These are phyloP conservation scores for Gynochthodes officinalis DNA, from an alignment of 257 asterid genomes.

Conservation along the genomic window DNA sequence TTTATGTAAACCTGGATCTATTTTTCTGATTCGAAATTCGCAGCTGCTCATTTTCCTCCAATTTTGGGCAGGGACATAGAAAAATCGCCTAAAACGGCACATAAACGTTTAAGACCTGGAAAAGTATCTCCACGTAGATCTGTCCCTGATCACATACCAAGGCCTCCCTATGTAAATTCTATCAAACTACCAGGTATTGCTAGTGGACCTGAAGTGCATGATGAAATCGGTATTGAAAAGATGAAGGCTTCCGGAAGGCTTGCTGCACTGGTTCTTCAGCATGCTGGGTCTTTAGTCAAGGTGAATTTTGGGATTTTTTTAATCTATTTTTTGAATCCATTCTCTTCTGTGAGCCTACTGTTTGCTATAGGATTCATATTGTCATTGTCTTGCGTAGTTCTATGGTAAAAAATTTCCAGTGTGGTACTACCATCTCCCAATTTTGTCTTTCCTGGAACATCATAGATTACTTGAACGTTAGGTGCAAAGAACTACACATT, in stretches of 20 bases:
- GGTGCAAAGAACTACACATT: not conserved
- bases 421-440: not conserved
- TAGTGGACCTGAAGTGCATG: slow-evolving; percentile 71
- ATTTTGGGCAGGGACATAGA: slow-evolving; percentile 46
- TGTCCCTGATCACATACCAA: slow-evolving; percentile 71
- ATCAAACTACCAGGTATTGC: slow-evolving; percentile 75
- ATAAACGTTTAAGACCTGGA: slow-evolving; percentile 72
- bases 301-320: slow-evolving; percentile 42
- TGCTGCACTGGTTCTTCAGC: slow-evolving; percentile 92
- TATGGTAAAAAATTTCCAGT: not conserved
- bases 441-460: not conserved
- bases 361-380: not conserved
- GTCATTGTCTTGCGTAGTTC: not conserved
- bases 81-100: slow-evolving; percentile 41
- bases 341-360: not conserved
- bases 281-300: slow-evolving; percentile 94
- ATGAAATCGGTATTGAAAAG: slow-evolving; percentile 73
- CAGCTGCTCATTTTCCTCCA: slow-evolving; percentile 5
- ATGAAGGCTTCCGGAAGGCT: slow-evolving; percentile 98
- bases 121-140: slow-evolving; percentile 72
- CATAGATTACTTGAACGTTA: not conserved
- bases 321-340: not conserved
- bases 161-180: slow-evolving; percentile 82
- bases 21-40: not conserved
- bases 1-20: too few relatives aligned